phyloP scores from a whole-genome alignment of 2,329 filamentous ascomycete species.

The Colletotrichum sp. region DNA sequence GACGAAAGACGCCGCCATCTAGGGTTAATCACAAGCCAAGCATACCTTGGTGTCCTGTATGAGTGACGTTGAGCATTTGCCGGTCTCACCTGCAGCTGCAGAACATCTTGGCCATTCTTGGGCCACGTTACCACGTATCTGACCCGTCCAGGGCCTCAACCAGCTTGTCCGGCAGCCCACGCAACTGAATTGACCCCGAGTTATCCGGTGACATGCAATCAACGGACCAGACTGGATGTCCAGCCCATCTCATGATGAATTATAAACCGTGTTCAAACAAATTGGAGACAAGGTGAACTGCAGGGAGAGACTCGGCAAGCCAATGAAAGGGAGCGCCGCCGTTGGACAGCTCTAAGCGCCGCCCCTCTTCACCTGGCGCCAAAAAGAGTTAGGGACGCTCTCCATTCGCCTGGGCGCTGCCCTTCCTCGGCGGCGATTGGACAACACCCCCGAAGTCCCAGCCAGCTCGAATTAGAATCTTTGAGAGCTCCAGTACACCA shows the following conservation, averaged over 20 bases:
- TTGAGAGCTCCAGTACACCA: not conserved
- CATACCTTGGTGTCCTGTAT: not conserved
- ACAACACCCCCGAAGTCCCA: not conserved
- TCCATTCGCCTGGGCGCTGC: not conserved
- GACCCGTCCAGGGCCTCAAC: not conserved
- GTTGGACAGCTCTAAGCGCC: conserved; percentile 18
- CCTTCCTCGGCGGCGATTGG: conserved; percentile 5
- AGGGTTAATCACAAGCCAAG: not conserved
- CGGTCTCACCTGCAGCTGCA: not conserved
- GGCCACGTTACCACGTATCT: not conserved
- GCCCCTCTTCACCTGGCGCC: conserved; percentile 19
- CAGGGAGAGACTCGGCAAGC: not conserved
- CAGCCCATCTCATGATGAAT: not conserved
- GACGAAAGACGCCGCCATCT: not conserved
- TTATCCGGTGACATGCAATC: not conserved
- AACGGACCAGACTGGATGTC: not conserved
- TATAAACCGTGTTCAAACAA: not conserved
- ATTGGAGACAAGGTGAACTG: not conserved
- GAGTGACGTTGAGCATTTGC: not conserved
- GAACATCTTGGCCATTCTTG: not conserved
- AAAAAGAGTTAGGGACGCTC: conserved; percentile 12
- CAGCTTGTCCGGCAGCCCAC: not conserved
- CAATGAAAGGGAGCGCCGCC: not conserved
- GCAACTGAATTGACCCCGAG: not conserved
- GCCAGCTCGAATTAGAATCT: conserved; percentile 6